Evolutionary conservation across 1,284 basidiomycete genomes (phyloP).

Genomic region (Tilletia caries): DNA sequence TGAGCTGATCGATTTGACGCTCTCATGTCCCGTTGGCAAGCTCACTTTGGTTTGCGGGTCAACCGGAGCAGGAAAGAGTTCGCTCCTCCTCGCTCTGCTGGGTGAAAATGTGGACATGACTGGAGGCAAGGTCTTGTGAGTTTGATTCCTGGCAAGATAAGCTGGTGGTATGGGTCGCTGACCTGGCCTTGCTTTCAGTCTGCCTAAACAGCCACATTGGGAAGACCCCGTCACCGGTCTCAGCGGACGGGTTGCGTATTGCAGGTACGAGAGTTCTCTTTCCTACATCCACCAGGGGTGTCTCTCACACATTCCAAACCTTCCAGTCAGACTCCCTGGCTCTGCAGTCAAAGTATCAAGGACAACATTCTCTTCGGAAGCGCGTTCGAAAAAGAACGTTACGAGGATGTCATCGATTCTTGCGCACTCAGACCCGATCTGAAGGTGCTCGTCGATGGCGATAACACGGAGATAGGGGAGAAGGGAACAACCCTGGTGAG

Average conservation of each 20-base stretch:
- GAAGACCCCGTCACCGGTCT: constrained; percentile 2
- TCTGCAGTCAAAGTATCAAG: constrained; percentile 30
- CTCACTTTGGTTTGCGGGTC: constrained; percentile 46
- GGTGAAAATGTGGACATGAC: constrained; percentile 42
- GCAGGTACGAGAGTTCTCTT: constrained; percentile 17
- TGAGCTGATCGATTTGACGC: constrained; percentile 27
- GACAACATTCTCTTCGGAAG: constrained; percentile 45
- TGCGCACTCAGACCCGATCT: constrained; percentile 41
- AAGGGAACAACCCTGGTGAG: constrained; percentile 34
- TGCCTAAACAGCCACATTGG: constrained; percentile 9
- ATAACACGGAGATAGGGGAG: constrained; percentile 42
- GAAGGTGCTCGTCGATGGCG: constrained; percentile 37
- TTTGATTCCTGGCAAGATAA: not conserved
- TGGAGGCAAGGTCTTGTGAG: constrained; percentile 21
- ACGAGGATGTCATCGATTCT: constrained; percentile 32
- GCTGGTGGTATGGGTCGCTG: not conserved
- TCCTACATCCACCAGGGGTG: too few species aligned
- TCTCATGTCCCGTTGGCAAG: constrained; percentile 27
- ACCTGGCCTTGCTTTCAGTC: not conserved
- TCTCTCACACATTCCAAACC: too few species aligned
- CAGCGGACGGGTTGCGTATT: constrained; percentile 33
- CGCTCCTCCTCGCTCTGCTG: constrained; percentile 40
- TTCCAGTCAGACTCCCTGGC: constrained; percentile 36
- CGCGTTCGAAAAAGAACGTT: constrained; percentile 34
- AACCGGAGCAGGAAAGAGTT: constrained; percentile 46